phyloP scores from a whole-genome alignment of 176 grass and related monocot species.

The Cenchrus fungigraminus region DNA sequence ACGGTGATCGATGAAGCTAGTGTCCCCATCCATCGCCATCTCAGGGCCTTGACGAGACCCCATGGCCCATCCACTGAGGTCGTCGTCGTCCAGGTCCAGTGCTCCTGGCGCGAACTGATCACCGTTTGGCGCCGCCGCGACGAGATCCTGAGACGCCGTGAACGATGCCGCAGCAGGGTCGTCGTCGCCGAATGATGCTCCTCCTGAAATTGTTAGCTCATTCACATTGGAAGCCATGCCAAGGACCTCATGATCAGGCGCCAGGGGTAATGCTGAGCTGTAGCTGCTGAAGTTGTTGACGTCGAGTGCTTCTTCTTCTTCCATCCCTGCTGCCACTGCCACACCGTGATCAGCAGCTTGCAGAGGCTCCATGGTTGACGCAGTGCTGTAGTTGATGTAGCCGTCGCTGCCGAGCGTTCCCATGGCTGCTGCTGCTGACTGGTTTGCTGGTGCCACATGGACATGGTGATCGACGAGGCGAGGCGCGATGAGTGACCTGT shows the following conservation, averaged over 20 bases:
- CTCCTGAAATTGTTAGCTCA: not conserved
- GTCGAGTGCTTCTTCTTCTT: not conserved
- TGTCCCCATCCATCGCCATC: not conserved
- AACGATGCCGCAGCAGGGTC: not conserved
- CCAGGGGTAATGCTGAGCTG: not conserved
- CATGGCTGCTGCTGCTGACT: not conserved
- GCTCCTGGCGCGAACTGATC: not conserved
- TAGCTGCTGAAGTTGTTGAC: not conserved
- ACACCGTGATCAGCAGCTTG: not conserved
- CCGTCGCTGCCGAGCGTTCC: not conserved
- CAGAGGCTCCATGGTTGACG: not conserved
- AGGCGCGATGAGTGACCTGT: not conserved
- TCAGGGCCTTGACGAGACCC: not conserved
- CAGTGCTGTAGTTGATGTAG: not conserved
- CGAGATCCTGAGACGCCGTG: not conserved
- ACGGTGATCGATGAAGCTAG: not conserved
- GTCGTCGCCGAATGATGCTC: not conserved
- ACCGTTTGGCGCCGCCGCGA: not conserved
- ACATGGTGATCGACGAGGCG: not conserved
- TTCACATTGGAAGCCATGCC: not conserved
- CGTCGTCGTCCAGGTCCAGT: too few species aligned
- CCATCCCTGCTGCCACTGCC: not conserved
- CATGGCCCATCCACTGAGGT: not conserved
- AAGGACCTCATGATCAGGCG: not conserved
- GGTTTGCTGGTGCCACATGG: not conserved